Evolutionary conservation across 2,329 filamentous ascomycete genomes (phyloP).

Genomic region (Ilyonectria robusta): DNA sequence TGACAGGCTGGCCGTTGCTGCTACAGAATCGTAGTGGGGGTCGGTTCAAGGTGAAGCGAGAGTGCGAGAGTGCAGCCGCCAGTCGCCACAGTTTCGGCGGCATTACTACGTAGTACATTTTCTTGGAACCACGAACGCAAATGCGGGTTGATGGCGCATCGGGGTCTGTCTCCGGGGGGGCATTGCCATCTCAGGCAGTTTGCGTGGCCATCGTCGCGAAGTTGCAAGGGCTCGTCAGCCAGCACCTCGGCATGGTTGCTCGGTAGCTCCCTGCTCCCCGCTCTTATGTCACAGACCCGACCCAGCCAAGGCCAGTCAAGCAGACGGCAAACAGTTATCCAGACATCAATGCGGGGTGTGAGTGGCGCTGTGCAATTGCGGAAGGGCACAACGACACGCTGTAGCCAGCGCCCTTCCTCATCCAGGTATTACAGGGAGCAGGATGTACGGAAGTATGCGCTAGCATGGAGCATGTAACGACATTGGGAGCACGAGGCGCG

Average conservation of each 20-base stretch:
- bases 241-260: background rate
- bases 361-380: constrained; percentile 22
- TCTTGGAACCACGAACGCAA: constrained; percentile 18
- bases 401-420: constrained; percentile 1
- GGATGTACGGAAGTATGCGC: constrained; percentile 23
- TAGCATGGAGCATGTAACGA: constrained; percentile 13
- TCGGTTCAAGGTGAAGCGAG: constrained; percentile 22
- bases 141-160: constrained; percentile 22
- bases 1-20: background rate
- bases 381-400: constrained; percentile 9
- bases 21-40: constrained; percentile 14
- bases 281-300: background rate
- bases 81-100: background rate
- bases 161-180: constrained; percentile 11
- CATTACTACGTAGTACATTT: too few species aligned
- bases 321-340: constrained; percentile 19
- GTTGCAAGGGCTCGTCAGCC: background rate
- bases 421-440: constrained; percentile 16
- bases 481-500: constrained; percentile 24
- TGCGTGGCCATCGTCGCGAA: constrained; percentile 10
- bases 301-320: background rate
- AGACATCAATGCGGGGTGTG: constrained; percentile 33
- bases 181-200: constrained; percentile 18
- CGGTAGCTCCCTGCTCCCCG: constrained; percentile 8
- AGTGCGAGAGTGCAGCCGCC: constrained; percentile 8